Conservation (phyloP, 345 rosid genomes). For the Viola odorata region DNA sequence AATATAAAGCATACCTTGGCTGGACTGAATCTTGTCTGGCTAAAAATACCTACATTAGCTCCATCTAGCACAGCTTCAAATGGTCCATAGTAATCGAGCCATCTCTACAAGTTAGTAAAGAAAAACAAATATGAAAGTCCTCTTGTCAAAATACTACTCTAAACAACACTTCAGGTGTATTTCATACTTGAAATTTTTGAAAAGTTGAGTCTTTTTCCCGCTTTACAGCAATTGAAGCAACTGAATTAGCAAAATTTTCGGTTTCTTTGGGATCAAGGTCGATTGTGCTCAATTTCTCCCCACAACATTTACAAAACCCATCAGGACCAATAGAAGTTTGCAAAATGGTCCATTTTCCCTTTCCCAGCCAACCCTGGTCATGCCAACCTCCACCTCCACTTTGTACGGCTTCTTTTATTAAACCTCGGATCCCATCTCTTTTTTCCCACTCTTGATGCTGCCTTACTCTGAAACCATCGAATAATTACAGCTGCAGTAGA, state of each 20-base stretch:
- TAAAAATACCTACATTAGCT: conserved; percentile 58
- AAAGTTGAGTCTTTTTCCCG: conserved; percentile 51
- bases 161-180: conserved; percentile 2
- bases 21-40: conserved; percentile 44
- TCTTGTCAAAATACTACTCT: not conserved
- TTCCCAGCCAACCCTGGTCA: conserved; percentile 69
- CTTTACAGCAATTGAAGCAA: conserved; percentile 51
- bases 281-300: conserved; percentile 48
- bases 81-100: conserved; percentile 67
- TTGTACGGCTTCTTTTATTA: conserved; percentile 33
- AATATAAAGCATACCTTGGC: conserved; percentile 35
- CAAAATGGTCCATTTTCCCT: conserved; percentile 50
- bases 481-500: conserved; percentile 40
- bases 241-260: conserved; percentile 54
- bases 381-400: conserved; percentile 74
- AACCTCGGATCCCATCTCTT: conserved; percentile 34
- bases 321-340: conserved; percentile 32
- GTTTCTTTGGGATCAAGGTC: conserved; percentile 64
- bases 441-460: conserved; percentile 49
- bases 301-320: conserved; percentile 53
- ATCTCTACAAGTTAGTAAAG: conserved; percentile 40
- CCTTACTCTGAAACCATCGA: conserved; percentile 48
- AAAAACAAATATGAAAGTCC: not conserved
- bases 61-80: conserved; percentile 68
- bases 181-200: conserved; percentile 56